Percentiles rank a stretch among this genome's conserved stretches.
These are phyloP conservation scores for Musa troglodytarum DNA, from an alignment of 176 grass and related monocot species.

Conservation along the genomic window DNA sequence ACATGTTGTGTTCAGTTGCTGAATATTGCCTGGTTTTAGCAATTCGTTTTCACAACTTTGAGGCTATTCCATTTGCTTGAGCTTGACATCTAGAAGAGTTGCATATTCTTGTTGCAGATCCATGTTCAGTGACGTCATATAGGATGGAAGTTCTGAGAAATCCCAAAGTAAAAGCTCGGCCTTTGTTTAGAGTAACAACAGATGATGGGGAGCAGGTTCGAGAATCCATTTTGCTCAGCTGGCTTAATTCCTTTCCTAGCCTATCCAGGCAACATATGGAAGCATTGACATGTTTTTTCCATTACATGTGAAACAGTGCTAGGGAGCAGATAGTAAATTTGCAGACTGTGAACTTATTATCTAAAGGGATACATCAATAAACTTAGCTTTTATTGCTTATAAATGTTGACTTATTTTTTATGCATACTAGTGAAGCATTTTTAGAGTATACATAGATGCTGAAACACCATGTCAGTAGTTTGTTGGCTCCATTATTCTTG, in stretches of 20 bases:
- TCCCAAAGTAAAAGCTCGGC: conserved; percentile 65
- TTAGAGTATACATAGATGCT: conserved; percentile 11
- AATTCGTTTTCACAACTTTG: conserved; percentile 9
- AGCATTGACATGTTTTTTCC: background rate
- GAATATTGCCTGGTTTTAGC: background rate
- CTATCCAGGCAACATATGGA: background rate
- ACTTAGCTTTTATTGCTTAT: conserved; percentile 4
- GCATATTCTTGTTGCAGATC: conserved; percentile 54
- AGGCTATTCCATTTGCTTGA: background rate
- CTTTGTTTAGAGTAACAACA: conserved; percentile 73
- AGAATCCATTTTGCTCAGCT: conserved; percentile 3
- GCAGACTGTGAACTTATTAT: background rate
- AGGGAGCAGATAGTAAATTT: background rate
- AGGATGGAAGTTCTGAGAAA: conserved; percentile 96
- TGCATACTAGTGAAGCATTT: conserved; percentile 24
- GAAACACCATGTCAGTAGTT: background rate
- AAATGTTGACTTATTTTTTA: conserved; percentile 2
- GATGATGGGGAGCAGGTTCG: conserved; percentile 70
- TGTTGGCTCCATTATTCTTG: background rate
- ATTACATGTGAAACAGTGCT: background rate
- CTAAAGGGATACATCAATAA: too few relatives aligned
- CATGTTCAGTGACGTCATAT: conserved; percentile 55
- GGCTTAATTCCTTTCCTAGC: background rate
- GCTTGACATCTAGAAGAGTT: conserved; percentile 14
- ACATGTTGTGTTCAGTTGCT: conserved; percentile 16